Conservation (phyloP, 2,329 filamentous ascomycete genomes). For the Xylariaceae sp. region DNA sequence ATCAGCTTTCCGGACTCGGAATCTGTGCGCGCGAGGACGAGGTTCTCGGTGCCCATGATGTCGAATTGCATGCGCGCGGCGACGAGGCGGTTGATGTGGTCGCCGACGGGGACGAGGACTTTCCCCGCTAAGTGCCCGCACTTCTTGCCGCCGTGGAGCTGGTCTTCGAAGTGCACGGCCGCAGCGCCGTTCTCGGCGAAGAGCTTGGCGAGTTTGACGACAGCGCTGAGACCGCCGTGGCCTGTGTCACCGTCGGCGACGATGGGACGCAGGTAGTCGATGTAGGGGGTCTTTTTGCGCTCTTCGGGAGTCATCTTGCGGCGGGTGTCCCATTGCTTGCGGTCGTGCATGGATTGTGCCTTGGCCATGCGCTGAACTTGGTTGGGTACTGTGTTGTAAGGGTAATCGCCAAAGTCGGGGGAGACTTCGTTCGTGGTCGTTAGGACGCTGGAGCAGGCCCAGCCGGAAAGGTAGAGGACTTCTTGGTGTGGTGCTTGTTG, state of each 20-base stretch:
- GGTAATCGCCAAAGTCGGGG: conserved; percentile 96
- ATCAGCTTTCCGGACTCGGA: conserved; percentile 90
- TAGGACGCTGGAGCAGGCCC: conserved; percentile 92
- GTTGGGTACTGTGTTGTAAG: conserved; percentile 98
- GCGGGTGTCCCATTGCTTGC: conserved; percentile 86
- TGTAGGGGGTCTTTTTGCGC: conserved; percentile 72
- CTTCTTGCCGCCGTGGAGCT: conserved; percentile 97
- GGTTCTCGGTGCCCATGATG: conserved; percentile 91
- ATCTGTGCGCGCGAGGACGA: conserved; percentile 92
- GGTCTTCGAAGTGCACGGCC: conserved; percentile 95
- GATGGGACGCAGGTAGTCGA: conserved; percentile 91
- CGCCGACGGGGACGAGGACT: conserved; percentile 86
- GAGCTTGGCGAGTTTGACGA: conserved; percentile 93
- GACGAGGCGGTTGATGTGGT: conserved; percentile 93
- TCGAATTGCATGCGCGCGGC: conserved; percentile 97
- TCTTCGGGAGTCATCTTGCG: conserved; percentile 72
- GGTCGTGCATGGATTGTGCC: conserved; percentile 93
- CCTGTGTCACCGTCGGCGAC: conserved; percentile 95
- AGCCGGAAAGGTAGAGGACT: conserved; percentile 92
- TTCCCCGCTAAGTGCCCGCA: conserved; percentile 96
- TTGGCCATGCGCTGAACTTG: conserved; percentile 96
- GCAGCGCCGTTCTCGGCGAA: conserved; percentile 97
- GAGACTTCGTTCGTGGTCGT: conserved; percentile 97
- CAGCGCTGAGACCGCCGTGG: conserved; percentile 86
- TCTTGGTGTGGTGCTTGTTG: conserved; percentile 96